These are phyloP conservation scores for Chalaropsis thielavioides DNA, from an alignment of 2,329 filamentous ascomycete species.

Conservation along the genomic window DNA sequence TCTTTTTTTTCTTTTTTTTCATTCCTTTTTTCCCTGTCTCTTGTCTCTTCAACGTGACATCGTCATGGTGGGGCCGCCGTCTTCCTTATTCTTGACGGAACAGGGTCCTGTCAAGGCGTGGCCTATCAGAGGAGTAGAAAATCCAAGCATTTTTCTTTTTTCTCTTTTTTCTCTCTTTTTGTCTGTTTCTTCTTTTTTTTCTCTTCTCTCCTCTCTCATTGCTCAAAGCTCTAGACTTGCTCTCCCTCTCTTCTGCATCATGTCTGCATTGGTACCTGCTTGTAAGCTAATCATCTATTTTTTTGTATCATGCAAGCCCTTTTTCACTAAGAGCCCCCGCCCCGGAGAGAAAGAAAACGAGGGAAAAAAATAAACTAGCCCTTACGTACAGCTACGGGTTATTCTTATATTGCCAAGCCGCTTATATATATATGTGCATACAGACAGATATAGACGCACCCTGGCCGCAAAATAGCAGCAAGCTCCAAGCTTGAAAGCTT, in stretches of 20 bases:
- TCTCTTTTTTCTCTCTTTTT: background rate
- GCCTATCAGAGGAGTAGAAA: background rate
- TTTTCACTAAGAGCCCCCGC: background rate
- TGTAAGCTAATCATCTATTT: background rate
- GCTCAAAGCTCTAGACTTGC: background rate
- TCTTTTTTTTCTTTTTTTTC: background rate
- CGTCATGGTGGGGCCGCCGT: background rate
- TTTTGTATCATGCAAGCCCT: background rate
- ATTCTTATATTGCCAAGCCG: too few relatives aligned
- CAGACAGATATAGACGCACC: too few relatives aligned
- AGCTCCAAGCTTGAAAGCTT: too few relatives aligned
- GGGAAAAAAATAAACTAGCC: too few relatives aligned
- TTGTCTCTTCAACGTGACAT: background rate
- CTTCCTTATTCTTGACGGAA: background rate
- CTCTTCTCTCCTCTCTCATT: background rate
- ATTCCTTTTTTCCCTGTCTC: background rate
- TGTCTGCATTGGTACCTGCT: conserved; percentile 5
- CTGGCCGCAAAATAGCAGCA: too few relatives aligned
- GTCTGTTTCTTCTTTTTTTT: background rate
- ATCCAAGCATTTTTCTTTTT: background rate
- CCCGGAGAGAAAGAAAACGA: too few relatives aligned
- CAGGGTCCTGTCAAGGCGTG: background rate
- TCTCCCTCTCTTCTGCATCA: background rate
- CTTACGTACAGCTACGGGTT: too few relatives aligned
- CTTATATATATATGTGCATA: too few relatives aligned